phyloP scores from a whole-genome alignment of 2,329 filamentous ascomycete genomes.

The Trichoderma brevicompactum region DNA sequence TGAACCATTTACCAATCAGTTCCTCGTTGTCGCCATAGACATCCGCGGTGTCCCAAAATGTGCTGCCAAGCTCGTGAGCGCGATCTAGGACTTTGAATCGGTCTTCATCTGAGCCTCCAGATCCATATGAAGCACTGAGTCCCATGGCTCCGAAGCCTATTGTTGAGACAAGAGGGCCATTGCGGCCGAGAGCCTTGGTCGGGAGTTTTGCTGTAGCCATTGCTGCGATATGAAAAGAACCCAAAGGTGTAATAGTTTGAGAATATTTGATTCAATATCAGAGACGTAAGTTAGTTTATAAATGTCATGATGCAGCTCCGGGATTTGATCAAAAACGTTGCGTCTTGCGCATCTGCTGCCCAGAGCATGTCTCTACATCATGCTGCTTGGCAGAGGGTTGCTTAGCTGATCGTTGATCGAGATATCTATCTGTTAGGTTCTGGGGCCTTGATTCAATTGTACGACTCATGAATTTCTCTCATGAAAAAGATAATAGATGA shows the following conservation, averaged over 20 bases:
- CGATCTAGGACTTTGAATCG: conserved; percentile 56
- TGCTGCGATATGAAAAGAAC: neutral
- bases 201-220: conserved; percentile 12
- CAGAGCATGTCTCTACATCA: neutral
- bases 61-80: conserved; percentile 54
- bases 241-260: neutral
- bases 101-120: conserved; percentile 51
- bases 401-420: conserved; percentile 8
- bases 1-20: conserved; percentile 56
- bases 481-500: neutral
- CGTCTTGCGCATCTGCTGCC: neutral
- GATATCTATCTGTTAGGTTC: neutral
- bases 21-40: conserved; percentile 54
- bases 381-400: neutral
- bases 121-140: conserved; percentile 45
- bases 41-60: conserved; percentile 57
- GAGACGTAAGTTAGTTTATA: neutral
- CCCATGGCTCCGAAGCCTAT: conserved; percentile 62
- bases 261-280: neutral
- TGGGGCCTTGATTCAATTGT: neutral
- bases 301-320: too few species aligned
- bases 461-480: neutral
- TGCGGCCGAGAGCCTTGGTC: conserved; percentile 49
- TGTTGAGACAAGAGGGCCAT: conserved; percentile 55
- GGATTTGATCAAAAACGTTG: neutral